Evolutionary conservation across 345 rosid species (phyloP).

Genomic region (Aquilaria yunnanensis): DNA sequence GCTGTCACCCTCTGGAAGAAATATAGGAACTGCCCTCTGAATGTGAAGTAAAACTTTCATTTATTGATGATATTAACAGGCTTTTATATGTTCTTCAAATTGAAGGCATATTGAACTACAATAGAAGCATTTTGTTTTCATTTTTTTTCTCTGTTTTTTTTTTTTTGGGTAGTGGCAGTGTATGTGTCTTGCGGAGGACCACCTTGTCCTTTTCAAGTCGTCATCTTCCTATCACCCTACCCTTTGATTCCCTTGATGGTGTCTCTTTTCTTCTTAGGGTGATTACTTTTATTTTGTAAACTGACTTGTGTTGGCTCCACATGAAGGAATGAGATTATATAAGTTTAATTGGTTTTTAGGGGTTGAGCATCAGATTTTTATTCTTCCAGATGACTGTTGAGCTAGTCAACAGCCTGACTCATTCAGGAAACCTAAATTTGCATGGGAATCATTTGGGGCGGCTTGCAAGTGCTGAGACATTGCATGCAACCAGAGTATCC

Average conservation of each 20-base stretch:
- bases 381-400: too few relatives aligned
- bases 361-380: too few relatives aligned
- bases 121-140: not conserved
- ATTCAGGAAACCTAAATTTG: too few relatives aligned
- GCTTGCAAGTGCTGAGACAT: too few relatives aligned
- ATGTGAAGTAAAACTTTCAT: not conserved
- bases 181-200: not conserved
- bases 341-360: too few relatives aligned
- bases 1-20: not conserved
- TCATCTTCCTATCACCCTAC: not conserved
- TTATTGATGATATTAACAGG: not conserved
- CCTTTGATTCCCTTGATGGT: not conserved
- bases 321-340: too few relatives aligned
- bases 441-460: too few relatives aligned
- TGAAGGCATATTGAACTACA: not conserved
- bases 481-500: too few relatives aligned
- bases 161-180: not conserved
- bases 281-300: too few relatives aligned
- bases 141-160: not conserved
- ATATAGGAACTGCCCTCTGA: not conserved
- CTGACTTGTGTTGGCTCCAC: too few relatives aligned
- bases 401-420: too few relatives aligned
- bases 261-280: not conserved
- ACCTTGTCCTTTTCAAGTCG: not conserved
- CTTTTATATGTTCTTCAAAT: slow-evolving; percentile 1